These are phyloP conservation scores for Calcarisporium arbuscula DNA, from an alignment of 2,329 filamentous ascomycete species.

Conservation along the genomic window DNA sequence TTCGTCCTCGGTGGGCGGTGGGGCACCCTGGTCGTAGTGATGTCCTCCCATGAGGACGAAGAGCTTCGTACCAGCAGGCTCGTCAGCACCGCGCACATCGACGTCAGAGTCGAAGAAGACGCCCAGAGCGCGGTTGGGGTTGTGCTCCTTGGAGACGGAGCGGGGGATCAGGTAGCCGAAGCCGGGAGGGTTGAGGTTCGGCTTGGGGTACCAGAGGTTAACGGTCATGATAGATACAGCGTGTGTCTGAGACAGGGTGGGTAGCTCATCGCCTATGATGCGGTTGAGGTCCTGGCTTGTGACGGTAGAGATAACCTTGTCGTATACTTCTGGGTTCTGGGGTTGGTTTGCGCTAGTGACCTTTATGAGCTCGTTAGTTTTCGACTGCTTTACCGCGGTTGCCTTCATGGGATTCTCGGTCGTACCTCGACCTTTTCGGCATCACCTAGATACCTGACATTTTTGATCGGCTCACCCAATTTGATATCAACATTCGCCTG, in stretches of 20 bases:
- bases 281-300: constrained; percentile 39
- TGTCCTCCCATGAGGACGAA: constrained; percentile 95
- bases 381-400: too few species aligned
- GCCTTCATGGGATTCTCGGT: neutral
- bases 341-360: constrained; percentile 3
- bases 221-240: constrained; percentile 85
- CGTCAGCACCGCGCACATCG: constrained; percentile 42
- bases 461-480: constrained; percentile 39
- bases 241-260: constrained; percentile 46
- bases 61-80: constrained; percentile 67
- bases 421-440: constrained; percentile 36
- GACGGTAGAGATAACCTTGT: constrained; percentile 62
- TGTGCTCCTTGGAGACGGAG: constrained; percentile 61
- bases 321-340: constrained; percentile 27
- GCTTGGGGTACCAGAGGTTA: constrained; percentile 74
- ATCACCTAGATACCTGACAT: constrained; percentile 33
- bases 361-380: too few species aligned
- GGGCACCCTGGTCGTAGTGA: constrained; percentile 54
- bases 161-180: constrained; percentile 91
- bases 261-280: constrained; percentile 31
- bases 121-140: constrained; percentile 78
- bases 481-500: constrained; percentile 56
- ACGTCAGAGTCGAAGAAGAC: constrained; percentile 84
- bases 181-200: constrained; percentile 58
- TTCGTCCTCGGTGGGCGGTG: constrained; percentile 53